Conservation (phyloP, 83 land plant genomes). For the Isoetes engelmannii region DNA sequence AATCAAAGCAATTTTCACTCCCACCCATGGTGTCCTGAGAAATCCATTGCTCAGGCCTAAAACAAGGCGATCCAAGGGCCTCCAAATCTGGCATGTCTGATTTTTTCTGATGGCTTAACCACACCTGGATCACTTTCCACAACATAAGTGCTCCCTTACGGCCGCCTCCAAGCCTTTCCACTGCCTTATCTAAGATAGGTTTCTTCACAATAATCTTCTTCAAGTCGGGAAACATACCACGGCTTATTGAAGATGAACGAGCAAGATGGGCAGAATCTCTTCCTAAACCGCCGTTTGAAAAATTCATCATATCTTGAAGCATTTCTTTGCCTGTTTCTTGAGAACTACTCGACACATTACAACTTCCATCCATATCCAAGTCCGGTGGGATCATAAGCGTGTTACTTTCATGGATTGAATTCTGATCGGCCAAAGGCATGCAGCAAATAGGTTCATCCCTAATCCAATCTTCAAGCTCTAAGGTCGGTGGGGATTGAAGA, state of each 20-base stretch:
- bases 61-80: too few species aligned
- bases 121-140: slow-evolving; percentile 11
- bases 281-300: background rate
- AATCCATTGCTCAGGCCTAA: too few species aligned
- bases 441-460: too few species aligned
- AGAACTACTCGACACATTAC: background rate
- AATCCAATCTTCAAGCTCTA: too few species aligned
- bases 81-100: background rate
- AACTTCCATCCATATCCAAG: background rate
- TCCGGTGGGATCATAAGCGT: background rate
- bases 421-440: too few species aligned
- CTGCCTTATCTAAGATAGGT: slow-evolving; percentile 13
- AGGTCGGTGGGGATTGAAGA: background rate
- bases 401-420: background rate
- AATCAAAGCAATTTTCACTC: too few species aligned
- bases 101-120: slow-evolving; percentile 1
- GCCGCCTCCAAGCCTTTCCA: slow-evolving; percentile 11
- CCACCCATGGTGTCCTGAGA: too few species aligned
- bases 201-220: slow-evolving; percentile 13
- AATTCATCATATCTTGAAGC: background rate
- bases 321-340: background rate
- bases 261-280: background rate
- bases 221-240: background rate
- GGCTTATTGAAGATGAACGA: too few species aligned
- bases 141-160: background rate